Conservation (phyloP, 2,329 filamentous ascomycete genomes). For the Talaromyces amestolkiae region DNA sequence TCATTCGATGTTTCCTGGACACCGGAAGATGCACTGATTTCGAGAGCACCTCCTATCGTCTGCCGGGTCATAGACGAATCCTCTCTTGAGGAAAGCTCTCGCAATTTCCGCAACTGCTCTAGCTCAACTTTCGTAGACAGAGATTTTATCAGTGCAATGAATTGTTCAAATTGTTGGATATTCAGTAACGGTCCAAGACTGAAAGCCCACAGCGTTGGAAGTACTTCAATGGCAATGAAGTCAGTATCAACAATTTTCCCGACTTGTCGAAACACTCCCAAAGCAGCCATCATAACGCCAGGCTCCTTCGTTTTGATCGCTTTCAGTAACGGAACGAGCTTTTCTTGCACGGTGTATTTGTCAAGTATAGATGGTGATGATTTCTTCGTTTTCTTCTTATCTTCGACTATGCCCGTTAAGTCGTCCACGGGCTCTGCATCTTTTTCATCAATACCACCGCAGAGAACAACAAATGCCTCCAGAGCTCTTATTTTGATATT, state of each 20-base stretch:
- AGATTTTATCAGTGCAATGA: slow-evolving; percentile 83
- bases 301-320: slow-evolving; percentile 98
- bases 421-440: slow-evolving; percentile 59
- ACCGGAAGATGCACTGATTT: slow-evolving; percentile 42
- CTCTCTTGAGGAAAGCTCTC: slow-evolving; percentile 69
- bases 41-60: slow-evolving; percentile 28
- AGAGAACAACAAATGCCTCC: slow-evolving; percentile 85
- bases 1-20: slow-evolving; percentile 63
- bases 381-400: slow-evolving; percentile 56
- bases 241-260: slow-evolving; percentile 80
- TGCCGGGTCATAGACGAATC: slow-evolving; percentile 46
- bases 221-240: slow-evolving; percentile 85
- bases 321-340: slow-evolving; percentile 84
- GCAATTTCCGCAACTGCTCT: slow-evolving; percentile 83
- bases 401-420: slow-evolving; percentile 63
- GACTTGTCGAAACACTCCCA: slow-evolving; percentile 80
- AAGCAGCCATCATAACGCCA: slow-evolving; percentile 90
- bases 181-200: slow-evolving; percentile 85
- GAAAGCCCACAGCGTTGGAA: slow-evolving; percentile 90
- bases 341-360: slow-evolving; percentile 98
- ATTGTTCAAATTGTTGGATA: slow-evolving; percentile 80
- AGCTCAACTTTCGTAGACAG: slow-evolving; percentile 78
- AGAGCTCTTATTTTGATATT: slow-evolving; percentile 91
- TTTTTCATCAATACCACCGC: slow-evolving; percentile 66
- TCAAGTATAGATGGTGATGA: slow-evolving; percentile 77